These are phyloP conservation scores for Fraxinus albicans DNA, from an alignment of 305 asterid genomes.

Conservation along the genomic window DNA sequence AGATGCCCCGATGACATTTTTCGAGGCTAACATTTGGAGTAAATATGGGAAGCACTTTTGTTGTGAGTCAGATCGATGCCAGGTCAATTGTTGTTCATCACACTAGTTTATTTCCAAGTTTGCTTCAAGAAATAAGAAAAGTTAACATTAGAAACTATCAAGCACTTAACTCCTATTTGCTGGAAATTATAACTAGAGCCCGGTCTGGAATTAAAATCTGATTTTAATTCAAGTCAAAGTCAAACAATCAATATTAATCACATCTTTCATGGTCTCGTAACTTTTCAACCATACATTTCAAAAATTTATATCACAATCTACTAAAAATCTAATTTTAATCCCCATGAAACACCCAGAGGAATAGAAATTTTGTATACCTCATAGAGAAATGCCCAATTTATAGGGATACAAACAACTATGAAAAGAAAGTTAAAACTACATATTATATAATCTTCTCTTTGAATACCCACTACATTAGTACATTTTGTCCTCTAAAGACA, in stretches of 20 bases:
- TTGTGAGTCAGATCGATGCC: constrained; percentile 36
- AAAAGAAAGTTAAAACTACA: neutral
- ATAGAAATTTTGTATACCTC: neutral
- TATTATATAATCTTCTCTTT: neutral
- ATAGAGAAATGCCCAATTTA: neutral
- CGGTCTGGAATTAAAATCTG: too few relatives aligned
- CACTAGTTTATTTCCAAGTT: neutral
- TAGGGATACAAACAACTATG: neutral
- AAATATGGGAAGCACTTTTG: constrained; percentile 34
- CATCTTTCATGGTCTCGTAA: too few relatives aligned
- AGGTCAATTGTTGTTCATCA: constrained; percentile 37
- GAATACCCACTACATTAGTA: neutral
- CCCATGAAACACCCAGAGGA: neutral
- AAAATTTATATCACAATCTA: too few relatives aligned
- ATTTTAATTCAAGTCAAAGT: too few relatives aligned
- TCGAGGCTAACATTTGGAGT: constrained; percentile 61
- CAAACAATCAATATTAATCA: too few relatives aligned
- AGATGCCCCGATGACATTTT: constrained; percentile 46
- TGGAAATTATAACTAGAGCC: neutral
- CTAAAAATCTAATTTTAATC: too few relatives aligned
- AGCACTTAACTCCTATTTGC: neutral
- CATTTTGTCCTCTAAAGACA: neutral
- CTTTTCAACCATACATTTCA: too few relatives aligned
- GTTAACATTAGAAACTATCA: neutral
- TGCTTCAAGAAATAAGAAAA: neutral